These are phyloP conservation scores for Raphanus sativus DNA, from an alignment of 345 rosid species.

Conservation along the genomic window DNA sequence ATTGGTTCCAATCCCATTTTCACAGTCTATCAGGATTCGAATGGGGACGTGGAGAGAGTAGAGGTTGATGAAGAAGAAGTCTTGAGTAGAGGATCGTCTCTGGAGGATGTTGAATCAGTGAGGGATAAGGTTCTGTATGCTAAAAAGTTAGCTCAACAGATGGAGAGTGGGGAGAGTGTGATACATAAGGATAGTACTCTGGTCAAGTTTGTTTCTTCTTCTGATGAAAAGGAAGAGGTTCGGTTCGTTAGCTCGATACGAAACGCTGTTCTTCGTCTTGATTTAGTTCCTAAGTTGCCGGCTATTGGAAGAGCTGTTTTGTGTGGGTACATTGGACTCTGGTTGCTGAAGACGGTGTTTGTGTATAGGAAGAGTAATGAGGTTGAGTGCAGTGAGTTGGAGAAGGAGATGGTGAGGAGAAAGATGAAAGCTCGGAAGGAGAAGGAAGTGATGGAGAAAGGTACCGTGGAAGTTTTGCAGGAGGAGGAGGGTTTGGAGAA, in stretches of 20 bases:
- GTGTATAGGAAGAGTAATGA: constrained; percentile 39
- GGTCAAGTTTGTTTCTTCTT: constrained; percentile 55
- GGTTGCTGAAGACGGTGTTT: constrained; percentile 52
- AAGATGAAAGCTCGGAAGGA: constrained; percentile 66
- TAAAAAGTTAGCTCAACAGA: constrained; percentile 57
- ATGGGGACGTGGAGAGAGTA: constrained; percentile 62
- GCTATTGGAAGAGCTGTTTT: constrained; percentile 50
- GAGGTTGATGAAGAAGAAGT: constrained; percentile 60
- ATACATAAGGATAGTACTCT: constrained; percentile 67
- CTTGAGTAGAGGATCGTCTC: constrained; percentile 42
- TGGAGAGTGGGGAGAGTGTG: constrained; percentile 58
- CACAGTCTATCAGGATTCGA: constrained; percentile 51
- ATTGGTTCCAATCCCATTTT: constrained; percentile 67
- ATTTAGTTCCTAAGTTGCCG: constrained; percentile 44
- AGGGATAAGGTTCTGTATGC: constrained; percentile 53
- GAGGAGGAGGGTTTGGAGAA: constrained; percentile 32
- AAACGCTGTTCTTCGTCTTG: constrained; percentile 38
- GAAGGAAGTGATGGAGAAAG: constrained; percentile 51
- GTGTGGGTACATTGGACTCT: constrained; percentile 53
- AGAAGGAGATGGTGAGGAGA: constrained; percentile 91
- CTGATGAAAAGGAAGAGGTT: constrained; percentile 38
- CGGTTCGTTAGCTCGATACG: constrained; percentile 43
- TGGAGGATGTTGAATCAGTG: constrained; percentile 40
- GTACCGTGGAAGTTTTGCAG: constrained; percentile 53
- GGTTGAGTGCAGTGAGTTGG: constrained; percentile 50